phyloP scores from a whole-genome alignment of 495 filamentous ascomycete species.

The Penicillium antarcticum region DNA sequence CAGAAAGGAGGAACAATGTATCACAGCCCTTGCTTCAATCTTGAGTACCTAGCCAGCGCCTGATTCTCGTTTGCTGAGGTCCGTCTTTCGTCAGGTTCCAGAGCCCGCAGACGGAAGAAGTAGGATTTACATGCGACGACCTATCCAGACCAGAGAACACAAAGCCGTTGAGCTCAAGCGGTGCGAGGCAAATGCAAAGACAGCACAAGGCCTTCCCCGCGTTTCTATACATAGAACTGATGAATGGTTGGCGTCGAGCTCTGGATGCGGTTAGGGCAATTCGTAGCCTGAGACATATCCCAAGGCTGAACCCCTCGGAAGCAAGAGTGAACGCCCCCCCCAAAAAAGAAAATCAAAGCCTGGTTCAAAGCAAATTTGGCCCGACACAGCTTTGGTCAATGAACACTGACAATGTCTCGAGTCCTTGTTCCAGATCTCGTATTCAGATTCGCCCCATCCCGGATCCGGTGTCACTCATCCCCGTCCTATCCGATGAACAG shows the following conservation, averaged over 20 bases:
- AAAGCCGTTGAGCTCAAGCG: not conserved
- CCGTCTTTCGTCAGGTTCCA: not conserved
- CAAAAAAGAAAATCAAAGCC: not conserved
- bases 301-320: not conserved
- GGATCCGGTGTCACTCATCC: constrained; percentile 5
- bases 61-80: not conserved
- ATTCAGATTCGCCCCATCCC: constrained; percentile 20
- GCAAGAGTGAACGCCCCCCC: not conserved
- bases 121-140: not conserved
- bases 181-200: constrained; percentile 5
- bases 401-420: constrained; percentile 14
- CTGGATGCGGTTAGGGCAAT: constrained; percentile 3
- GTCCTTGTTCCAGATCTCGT: constrained; percentile 30
- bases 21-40: not conserved
- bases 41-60: not conserved
- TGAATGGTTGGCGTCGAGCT: not conserved
- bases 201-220: constrained; percentile 7
- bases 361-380: not conserved
- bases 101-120: not conserved
- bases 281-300: constrained; percentile 12
- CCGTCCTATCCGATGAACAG: constrained; percentile 12
- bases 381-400: constrained; percentile 3
- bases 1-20: not conserved
- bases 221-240: constrained; percentile 6
- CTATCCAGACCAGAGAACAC: not conserved